Evolutionary conservation across 345 rosid genomes (phyloP), one percentile per base, ranked within the genome.

Genomic region (Arabis alpina): DNA sequence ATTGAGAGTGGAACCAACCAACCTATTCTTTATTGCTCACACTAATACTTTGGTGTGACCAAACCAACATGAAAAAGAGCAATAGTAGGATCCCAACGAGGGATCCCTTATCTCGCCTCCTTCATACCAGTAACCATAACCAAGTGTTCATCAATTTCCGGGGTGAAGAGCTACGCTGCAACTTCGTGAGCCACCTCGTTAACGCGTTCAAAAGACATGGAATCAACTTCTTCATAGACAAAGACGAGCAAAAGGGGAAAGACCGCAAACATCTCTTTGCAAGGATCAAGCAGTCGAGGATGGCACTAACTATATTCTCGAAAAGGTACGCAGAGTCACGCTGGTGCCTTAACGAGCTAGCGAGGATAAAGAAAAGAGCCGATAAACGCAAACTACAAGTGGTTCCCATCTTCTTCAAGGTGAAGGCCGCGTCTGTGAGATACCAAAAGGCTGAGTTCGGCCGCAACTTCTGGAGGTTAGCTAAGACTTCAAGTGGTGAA

Each of bases 141-240:
- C 68, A 64, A 51, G 58, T 64, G 48, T 64, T 64, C 69, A 34
- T 64, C 8, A 50, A 50, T 25, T 64, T 64, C 55, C 55, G 68
- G 2, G 68, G 68, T 10, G 43, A 32, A 4, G 66, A 61, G 1
- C 44, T 63, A 32, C 68, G 68, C 3, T 47, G 7, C 16, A 49
- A 44, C 15, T 63, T 63, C 13, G 68, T 64, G 32, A 65, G 70
- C 37, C 70, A 65, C 59, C 59, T 65, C 0, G 70, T 49, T 3
- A 59, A 37, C 0, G 70, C 70, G n/a, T 65, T 65, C 2, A 37
- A n/a, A 40, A 65, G 59, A 4, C n/a, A 37, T 36, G n/a, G 16
- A 8, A 64, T 64, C 39, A 51, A 51, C 6, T 65, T 65, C 39
- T 65, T 65, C 59, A 65, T 65, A 24, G 59, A 65, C 50, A 65